Evolutionary conservation across 2,329 filamentous ascomycete genomes (phyloP).

Genomic region (Rasamsonia emersonii): DNA sequence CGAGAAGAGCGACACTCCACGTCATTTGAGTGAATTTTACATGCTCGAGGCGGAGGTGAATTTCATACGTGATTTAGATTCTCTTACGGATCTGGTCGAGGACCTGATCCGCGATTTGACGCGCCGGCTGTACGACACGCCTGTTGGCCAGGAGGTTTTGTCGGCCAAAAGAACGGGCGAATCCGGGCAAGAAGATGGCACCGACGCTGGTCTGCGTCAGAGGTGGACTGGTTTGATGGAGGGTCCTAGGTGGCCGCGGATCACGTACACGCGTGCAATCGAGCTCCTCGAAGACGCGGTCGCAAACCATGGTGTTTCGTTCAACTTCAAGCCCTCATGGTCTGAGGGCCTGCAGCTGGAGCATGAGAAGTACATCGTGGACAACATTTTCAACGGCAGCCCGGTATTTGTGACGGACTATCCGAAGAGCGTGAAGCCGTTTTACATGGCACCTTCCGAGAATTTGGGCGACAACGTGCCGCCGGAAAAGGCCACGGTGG

Average conservation of each 20-base stretch:
- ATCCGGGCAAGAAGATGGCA: constrained; percentile 31
- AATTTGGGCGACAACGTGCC: constrained; percentile 7
- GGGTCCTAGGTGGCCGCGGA: constrained; percentile 58
- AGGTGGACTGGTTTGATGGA: constrained; percentile 65
- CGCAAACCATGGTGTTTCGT: constrained; percentile 42
- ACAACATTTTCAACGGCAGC: constrained; percentile 50
- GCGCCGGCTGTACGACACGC: constrained; percentile 40
- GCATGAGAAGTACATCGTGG: constrained; percentile 83
- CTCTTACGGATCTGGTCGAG: constrained; percentile 74
- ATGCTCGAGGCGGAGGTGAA: constrained; percentile 92
- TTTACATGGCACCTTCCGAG: constrained; percentile 66
- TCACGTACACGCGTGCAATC: constrained; percentile 77
- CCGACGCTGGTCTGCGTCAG: constrained; percentile 45
- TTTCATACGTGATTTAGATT: constrained; percentile 61
- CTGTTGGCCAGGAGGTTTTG: constrained; percentile 48
- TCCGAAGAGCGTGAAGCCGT: constrained; percentile 80
- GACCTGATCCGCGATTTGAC: constrained; percentile 59
- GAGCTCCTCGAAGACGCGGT: constrained; percentile 54
- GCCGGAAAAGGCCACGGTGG: constrained; percentile 50
- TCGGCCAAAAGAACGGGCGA: constrained; percentile 35
- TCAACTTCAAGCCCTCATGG: constrained; percentile 63
- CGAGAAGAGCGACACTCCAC: constrained; percentile 83
- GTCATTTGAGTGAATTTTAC: constrained; percentile 95
- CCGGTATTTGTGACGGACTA: constrained; percentile 93
- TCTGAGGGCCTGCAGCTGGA: constrained; percentile 72